These are phyloP conservation scores for Metschnikowia drakensbergensis DNA, from an alignment of 805 yeast species.

Conservation along the genomic window DNA sequence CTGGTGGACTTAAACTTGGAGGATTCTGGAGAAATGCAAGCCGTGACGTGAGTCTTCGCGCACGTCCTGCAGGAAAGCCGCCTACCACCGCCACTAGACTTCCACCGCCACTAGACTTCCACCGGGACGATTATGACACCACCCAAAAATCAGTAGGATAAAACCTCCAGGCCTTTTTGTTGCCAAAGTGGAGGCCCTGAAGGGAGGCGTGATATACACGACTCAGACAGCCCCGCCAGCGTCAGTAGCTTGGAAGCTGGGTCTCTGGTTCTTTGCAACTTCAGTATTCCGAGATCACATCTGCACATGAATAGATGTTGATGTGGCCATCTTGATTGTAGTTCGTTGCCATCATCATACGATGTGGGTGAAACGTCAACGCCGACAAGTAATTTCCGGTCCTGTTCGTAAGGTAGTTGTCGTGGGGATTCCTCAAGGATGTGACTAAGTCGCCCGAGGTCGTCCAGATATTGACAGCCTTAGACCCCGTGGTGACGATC, in stretches of 20 bases:
- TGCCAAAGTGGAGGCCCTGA: no score
- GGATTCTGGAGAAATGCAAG: background rate
- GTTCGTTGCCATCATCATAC: slow-evolving; percentile 87
- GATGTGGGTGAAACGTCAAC: slow-evolving; percentile 83
- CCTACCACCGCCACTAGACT: no score
- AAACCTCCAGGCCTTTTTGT: no score
- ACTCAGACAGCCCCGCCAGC: no score
- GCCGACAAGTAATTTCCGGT: slow-evolving; percentile 57
- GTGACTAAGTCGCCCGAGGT: slow-evolving; percentile 75
- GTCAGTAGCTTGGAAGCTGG: no score
- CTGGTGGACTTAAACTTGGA: background rate
- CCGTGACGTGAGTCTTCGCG: background rate
- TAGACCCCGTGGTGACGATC: slow-evolving; percentile 81
- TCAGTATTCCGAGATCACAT: slow-evolving; percentile 33
- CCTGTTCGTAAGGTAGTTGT: slow-evolving; percentile 42
- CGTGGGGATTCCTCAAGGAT: slow-evolving; percentile 50
- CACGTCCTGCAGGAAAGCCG: background rate
- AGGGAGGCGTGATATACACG: no score
- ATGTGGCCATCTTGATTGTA: slow-evolving; percentile 74
- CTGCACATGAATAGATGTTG: slow-evolving; percentile 49
- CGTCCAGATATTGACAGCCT: slow-evolving; percentile 75
- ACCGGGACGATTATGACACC: no score
- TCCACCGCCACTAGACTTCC: no score
- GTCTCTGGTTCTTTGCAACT: background rate
- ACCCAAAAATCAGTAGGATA: no score